Evolutionary conservation across 306 rosid species (phyloP), one percentile per base, ranked within the genome.

Genomic region (Pueraria montana): DNA sequence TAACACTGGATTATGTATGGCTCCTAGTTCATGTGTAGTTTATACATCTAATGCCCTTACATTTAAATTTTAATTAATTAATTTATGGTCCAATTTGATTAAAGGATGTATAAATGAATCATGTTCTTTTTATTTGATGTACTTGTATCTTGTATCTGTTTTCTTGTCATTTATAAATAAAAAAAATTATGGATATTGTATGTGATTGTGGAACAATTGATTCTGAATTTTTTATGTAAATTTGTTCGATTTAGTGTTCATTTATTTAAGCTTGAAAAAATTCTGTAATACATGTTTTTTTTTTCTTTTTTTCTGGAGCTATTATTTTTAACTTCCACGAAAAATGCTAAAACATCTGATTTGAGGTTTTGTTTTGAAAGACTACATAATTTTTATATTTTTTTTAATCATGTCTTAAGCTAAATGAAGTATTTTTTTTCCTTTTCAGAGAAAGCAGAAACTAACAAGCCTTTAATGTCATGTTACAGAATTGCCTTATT

Each of bases 161-260:
- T 42, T 40, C 75, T 34, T 40, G 72, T 76, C 72, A 67, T 27
- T 27, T 27, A n/a, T n/a, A n/a, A n/a, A 55, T 74, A 13, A 9
- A 8, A n/a, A 69, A n/a, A 53, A 40, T 30, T 42, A 14, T 67
- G 30, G 17, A 83, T 56, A 34, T 68, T 58, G 23, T 26, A 11
- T 20, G 43, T n/a, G 59, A 64, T 78, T 13, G 17, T 12, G 23
- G 45, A 45, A 10, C 21, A 5, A 30, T 13, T 76, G 64, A 42
- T 68, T 76, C 42, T 20, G 34, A 56, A n/a, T n/a, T n/a, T n/a
- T 27, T 53, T 55, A 18, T 82, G 30, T 50, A 45, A 38, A 4
- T 7, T 18, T 74, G 40, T 42, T 76, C 27, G 12, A 46, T 46
- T 11, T 46, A 42, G 0, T 11, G 3, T 46, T 17, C 17, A 46